Percentiles rank a stretch among this genome's conserved stretches.
These are phyloP conservation scores for Starmerella geochares DNA, from an alignment of 805 yeast species.

Conservation along the genomic window DNA sequence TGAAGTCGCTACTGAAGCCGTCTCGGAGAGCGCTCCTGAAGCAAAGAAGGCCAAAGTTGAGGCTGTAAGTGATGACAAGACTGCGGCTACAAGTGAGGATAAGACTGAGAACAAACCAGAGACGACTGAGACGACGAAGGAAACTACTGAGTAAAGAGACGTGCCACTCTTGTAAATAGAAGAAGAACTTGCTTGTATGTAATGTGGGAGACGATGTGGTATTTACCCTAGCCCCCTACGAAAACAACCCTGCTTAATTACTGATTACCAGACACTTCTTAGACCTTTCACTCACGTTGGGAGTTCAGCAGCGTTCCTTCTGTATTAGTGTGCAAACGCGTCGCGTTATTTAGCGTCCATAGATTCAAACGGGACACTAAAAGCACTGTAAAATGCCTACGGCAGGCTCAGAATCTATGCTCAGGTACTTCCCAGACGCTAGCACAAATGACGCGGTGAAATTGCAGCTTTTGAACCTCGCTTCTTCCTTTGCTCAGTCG, in stretches of 20 bases:
- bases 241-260: neutral
- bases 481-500: slow-evolving; percentile 12
- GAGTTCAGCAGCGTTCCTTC: neutral
- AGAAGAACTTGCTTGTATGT: neutral
- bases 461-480: slow-evolving; percentile 6
- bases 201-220: neutral
- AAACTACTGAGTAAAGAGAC: neutral
- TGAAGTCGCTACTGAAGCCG: neutral
- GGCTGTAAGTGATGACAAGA: neutral
- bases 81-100: too few relatives aligned
- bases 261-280: neutral
- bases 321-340: too few relatives aligned
- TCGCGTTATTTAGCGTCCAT: neutral
- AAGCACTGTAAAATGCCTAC: neutral
- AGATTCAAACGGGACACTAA: too few relatives aligned
- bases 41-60: slow-evolving; percentile 8
- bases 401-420: neutral
- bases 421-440: slow-evolving; percentile 13
- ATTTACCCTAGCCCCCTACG: too few relatives aligned
- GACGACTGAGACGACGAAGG: neutral
- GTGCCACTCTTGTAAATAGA: neutral
- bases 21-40: slow-evolving; percentile 9
- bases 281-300: neutral
- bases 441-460: neutral
- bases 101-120: neutral